Evolutionary conservation across 495 filamentous ascomycete species (phyloP).

Genomic region (Hyaloscypha finlandica): DNA sequence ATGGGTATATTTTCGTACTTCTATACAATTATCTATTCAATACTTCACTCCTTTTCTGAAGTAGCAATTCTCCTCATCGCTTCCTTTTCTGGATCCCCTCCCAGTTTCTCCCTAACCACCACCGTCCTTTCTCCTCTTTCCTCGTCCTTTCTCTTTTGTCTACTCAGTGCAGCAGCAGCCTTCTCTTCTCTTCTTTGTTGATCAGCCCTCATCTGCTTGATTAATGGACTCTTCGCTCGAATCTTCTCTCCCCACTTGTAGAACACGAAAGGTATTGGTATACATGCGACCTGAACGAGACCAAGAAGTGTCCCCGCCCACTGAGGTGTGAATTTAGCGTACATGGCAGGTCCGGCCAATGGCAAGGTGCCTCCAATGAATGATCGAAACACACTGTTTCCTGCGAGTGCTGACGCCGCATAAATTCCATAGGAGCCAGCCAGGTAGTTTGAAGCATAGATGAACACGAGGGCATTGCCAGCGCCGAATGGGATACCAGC

Average conservation of each 20-base stretch:
- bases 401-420: slow-evolving; percentile 74
- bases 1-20: background rate
- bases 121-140: slow-evolving; percentile 13
- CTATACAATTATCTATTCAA: background rate
- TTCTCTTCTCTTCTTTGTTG: slow-evolving; percentile 39
- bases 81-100: slow-evolving; percentile 12
- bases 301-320: slow-evolving; percentile 81
- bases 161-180: slow-evolving; percentile 18
- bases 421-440: slow-evolving; percentile 77
- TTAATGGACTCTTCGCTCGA: slow-evolving; percentile 63
- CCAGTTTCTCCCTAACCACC: background rate
- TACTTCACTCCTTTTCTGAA: slow-evolving; percentile 1
- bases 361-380: slow-evolving; percentile 70
- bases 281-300: slow-evolving; percentile 64
- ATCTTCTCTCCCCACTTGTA: slow-evolving; percentile 75
- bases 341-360: slow-evolving; percentile 74
- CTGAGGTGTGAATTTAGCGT: slow-evolving; percentile 64
- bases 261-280: slow-evolving; percentile 81
- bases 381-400: slow-evolving; percentile 71
- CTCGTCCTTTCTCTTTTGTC: slow-evolving; percentile 15
- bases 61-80: slow-evolving; percentile 4
- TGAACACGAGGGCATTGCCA: slow-evolving; percentile 77
- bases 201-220: slow-evolving; percentile 70
- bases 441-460: slow-evolving; percentile 78
- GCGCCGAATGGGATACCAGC: slow-evolving; percentile 78